These are phyloP conservation scores for Beauveria australis DNA, from an alignment of 2,329 filamentous ascomycete species.

Conservation along the genomic window DNA sequence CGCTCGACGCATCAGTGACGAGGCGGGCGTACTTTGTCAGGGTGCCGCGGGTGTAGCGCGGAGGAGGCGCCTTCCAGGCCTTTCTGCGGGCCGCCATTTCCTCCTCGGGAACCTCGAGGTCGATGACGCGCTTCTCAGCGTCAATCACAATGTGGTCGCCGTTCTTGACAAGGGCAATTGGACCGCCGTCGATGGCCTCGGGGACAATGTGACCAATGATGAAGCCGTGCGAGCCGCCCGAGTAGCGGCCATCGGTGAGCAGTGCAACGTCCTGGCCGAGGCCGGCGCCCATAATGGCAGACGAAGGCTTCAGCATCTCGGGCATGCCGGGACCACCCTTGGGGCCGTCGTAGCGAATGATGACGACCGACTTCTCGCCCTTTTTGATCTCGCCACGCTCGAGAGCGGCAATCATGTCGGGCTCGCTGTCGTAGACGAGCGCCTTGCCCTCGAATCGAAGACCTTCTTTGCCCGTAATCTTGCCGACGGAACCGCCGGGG, in stretches of 20 bases:
- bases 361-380: conserved; percentile 79
- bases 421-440: conserved; percentile 80
- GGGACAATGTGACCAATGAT: conserved; percentile 82
- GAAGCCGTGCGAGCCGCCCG: conserved; percentile 77
- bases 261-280: conserved; percentile 69
- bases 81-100: conserved; percentile 52
- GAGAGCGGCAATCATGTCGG: conserved; percentile 69
- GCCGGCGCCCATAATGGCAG: conserved; percentile 85
- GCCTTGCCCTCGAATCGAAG: conserved; percentile 72
- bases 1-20: conserved; percentile 51
- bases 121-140: conserved; percentile 60
- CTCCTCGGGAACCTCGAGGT: conserved; percentile 59
- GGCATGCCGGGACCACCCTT: conserved; percentile 93
- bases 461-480: conserved; percentile 95
- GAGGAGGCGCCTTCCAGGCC: conserved; percentile 54
- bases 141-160: conserved; percentile 78
- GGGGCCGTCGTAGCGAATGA: conserved; percentile 89
- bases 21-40: conserved; percentile 60
- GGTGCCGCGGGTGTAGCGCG: conserved; percentile 54
- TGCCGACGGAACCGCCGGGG: conserved; percentile 82
- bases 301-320: conserved; percentile 88
- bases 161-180: conserved; percentile 73
- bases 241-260: conserved; percentile 68
- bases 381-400: conserved; percentile 71
- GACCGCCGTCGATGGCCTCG: conserved; percentile 77